These are phyloP conservation scores for Gnaphalium uliginosum DNA, from an alignment of 129 eudicot species.

Conservation along the genomic window DNA sequence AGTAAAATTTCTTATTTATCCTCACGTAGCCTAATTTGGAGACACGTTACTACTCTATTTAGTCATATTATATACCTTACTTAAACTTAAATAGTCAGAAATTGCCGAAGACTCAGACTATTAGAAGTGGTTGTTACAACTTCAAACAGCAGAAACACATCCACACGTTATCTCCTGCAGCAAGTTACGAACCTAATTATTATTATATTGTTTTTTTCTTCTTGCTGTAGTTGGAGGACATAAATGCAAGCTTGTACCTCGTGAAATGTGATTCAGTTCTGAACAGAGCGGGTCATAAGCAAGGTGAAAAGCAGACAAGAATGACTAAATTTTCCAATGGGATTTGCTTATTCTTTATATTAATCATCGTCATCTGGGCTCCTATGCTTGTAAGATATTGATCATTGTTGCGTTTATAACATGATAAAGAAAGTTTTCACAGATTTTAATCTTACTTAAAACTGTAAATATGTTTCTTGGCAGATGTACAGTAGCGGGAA, in stretches of 20 bases:
- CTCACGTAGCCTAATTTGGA: not conserved
- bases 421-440: not conserved
- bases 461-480: not conserved
- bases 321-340: constrained; percentile 56
- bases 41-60: not conserved
- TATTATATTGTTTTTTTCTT: not conserved
- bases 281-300: constrained; percentile 47
- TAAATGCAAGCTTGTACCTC: constrained; percentile 55
- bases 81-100: not conserved
- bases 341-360: constrained; percentile 49
- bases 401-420: not conserved
- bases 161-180: not conserved
- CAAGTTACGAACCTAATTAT: not conserved
- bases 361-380: constrained; percentile 55
- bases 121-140: not conserved
- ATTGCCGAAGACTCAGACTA: not conserved
- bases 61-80: not conserved
- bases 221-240: constrained; percentile 52
- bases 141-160: not conserved
- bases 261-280: constrained; percentile 56
- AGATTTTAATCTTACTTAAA: not conserved
- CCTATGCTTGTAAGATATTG: constrained; percentile 54
- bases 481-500: constrained; percentile 69
- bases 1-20: no score
- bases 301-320: constrained; percentile 49